Base-by-base conservation (phyloP, 2,329 filamentous ascomycete genomes). In the Fusarium udum region DNA sequence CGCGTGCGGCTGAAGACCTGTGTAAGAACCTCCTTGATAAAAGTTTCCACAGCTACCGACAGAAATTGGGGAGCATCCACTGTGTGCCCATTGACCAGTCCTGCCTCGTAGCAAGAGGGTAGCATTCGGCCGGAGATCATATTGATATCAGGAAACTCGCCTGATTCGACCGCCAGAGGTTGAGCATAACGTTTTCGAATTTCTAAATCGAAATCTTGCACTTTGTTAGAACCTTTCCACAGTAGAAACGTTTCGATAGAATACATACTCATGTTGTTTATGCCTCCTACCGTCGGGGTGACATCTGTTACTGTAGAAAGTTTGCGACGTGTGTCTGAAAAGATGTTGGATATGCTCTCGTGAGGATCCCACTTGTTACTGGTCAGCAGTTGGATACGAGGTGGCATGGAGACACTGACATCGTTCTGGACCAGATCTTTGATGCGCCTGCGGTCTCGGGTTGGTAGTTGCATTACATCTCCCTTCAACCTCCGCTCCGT, bases 261-360 rank as follows among this genome's bases (percentile, higher is more conserved):
- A 31, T 37, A 83, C 91, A 80, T 86, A 94, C 92, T 97, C 86
- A 95, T 92, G 75, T 90, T 94, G 75, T 93, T 95, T 51, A 95
- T 87, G 26, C 92, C 92, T 34, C 90, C 92, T n/a, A 92, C 92
- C 78, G 90, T 91, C 34, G 91, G 87, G 32, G 92, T 91, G 14
- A 90, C 88, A 64, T 93, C 89, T 36, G 91, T 87, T 18, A 83
- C 80, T 57, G 84, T 84, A 8, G 83, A 79, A 16, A 83, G 78
- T 64, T 84, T 82, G 48, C 85, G 84, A 66, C 86, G 84, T 28
- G 85, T 82, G 26, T 90, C 88, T 18, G 82, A 78, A 73, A 90
- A 89, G 49, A 87, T 80, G 67, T 83, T 86, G 18, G 87, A 82
- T 65, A 90, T 82, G 15, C 83, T 84, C 61, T 90, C 88, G 66